A percentile compares a stretch with the other conserved stretches of the same genome.
These are phyloP conservation scores for Boletus rubescentipes DNA, from an alignment of 768 basidiomycete genomes.

Conservation along the genomic window DNA sequence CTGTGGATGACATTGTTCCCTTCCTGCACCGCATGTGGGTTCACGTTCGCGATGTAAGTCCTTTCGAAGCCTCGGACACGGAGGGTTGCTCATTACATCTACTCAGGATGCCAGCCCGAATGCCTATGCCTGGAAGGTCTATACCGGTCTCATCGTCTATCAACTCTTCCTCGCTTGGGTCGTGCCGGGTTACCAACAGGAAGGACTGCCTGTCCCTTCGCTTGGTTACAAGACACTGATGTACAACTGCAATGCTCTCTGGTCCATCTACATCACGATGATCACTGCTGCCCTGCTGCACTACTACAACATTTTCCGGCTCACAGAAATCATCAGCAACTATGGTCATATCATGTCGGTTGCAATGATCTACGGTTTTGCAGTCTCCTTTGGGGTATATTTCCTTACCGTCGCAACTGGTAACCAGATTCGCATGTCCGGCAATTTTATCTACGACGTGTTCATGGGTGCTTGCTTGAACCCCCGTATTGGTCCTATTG, in stretches of 20 bases:
- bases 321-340: slow-evolving; percentile 94
- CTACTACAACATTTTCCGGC: slow-evolving; percentile 77
- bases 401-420: slow-evolving; percentile 74
- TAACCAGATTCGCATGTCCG: slow-evolving; percentile 90
- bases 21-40: slow-evolving; percentile 82
- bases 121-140: slow-evolving; percentile 84
- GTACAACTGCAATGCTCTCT: slow-evolving; percentile 96
- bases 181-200: slow-evolving; percentile 90
- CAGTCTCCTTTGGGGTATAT: slow-evolving; percentile 78
- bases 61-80: neutral
- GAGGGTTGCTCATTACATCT: neutral
- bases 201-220: slow-evolving; percentile 95
- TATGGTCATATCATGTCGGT: slow-evolving; percentile 96
- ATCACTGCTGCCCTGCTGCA: slow-evolving; percentile 74
- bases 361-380: slow-evolving; percentile 88
- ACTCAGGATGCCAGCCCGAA: slow-evolving; percentile 89
- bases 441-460: slow-evolving; percentile 89
- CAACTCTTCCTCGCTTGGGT: slow-evolving; percentile 89
- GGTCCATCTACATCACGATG: slow-evolving; percentile 81
- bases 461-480: slow-evolving; percentile 97
- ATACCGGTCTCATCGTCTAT: slow-evolving; percentile 82
- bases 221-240: slow-evolving; percentile 88
- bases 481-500: slow-evolving; percentile 86
- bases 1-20: slow-evolving; percentile 68
- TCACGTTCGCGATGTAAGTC: slow-evolving; percentile 74